Evolutionary conservation across 2,329 filamentous ascomycete species (phyloP), one percentile per base, ranked within the genome.

Genomic region (Colletotrichum theobromicola): DNA sequence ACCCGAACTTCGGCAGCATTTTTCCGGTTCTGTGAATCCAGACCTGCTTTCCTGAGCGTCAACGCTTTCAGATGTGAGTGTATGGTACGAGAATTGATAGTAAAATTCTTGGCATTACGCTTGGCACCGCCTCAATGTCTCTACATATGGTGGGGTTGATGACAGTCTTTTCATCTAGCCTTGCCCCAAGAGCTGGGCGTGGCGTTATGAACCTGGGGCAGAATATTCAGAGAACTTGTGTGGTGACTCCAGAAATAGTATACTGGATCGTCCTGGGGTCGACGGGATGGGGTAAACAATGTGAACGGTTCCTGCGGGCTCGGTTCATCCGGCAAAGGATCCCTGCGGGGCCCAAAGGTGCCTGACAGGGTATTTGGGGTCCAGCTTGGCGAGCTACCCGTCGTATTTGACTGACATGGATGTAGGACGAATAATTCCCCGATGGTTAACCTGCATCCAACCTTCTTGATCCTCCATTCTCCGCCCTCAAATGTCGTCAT

Each of bases 401-500:
- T 50, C 42, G n/a, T 50, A 50, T 21, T 4, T 1, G 13, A 50
- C 5, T 21, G n/a, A 21, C 42, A 50, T 50, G n/a, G 42, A 10
- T 2, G 42, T 13, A 21, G n/a, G 42, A 50, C 42, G 42, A 50
- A 21, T 50, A 21, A 50, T 50, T 50, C n/a, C 42, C 42, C 42
- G n/a, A 7, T 13, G 7, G 4, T 50, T 0, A 13, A 50, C n/a
- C n/a, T 50, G 10, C 1, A 50, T 21, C 42, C 5, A 21, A 2
- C 6, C 42, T 13, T 50, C 0, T 13, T 21, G n/a, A 50, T 50
- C 10, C 42, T 50, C 21, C 10, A 50, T 21, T 50, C 37, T 0
- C 0, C 18, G 3, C 9, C 5, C 9, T n/a, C 18, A 0, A 46
- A 0, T 46, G 3, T 7, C 37, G 9, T 46, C 37, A 46, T 46